Evolutionary conservation across 2,329 filamentous ascomycete genomes (phyloP).

Genomic region (Claviceps spartinae): DNA sequence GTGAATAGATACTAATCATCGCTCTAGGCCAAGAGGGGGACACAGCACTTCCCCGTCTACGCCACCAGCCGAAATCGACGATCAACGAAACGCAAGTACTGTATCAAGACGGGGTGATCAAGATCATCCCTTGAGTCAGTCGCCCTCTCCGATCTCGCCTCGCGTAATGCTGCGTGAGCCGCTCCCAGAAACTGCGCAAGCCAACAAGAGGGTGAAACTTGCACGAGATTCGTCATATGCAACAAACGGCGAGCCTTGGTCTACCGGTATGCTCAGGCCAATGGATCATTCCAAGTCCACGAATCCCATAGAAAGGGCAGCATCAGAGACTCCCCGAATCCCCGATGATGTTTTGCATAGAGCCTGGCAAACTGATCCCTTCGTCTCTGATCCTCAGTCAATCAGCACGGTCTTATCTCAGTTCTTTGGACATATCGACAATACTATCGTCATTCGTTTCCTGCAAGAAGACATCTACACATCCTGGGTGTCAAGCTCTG

Average conservation of each 20-base stretch:
- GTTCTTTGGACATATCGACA: conserved; percentile 29
- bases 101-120: conserved; percentile 17
- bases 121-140: conserved; percentile 27
- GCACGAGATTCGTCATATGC: conserved; percentile 33
- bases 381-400: conserved; percentile 28
- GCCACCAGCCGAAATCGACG: conserved; percentile 36
- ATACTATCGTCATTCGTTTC: conserved; percentile 27
- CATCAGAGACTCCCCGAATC: conserved; percentile 31
- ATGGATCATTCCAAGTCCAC: conserved; percentile 25
- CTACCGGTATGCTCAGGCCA: conserved; percentile 15
- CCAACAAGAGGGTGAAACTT: conserved; percentile 39
- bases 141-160: conserved; percentile 35
- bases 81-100: conserved; percentile 19
- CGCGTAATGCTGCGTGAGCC: conserved; percentile 22
- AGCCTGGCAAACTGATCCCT: conserved; percentile 38
- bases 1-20: conserved; percentile 2
- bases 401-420: conserved; percentile 25
- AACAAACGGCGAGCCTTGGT: conserved; percentile 19
- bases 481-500: conserved; percentile 21
- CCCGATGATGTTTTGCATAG: conserved; percentile 34
- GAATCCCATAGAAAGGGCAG: conserved; percentile 22
- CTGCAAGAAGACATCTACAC: conserved; percentile 27
- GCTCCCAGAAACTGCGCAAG: conserved; percentile 21
- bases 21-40: conserved; percentile 38
- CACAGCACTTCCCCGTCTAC: conserved; percentile 43